Conservation (phyloP, 2,329 filamentous ascomycete species). For the Neopestalotiopsis sp. region DNA sequence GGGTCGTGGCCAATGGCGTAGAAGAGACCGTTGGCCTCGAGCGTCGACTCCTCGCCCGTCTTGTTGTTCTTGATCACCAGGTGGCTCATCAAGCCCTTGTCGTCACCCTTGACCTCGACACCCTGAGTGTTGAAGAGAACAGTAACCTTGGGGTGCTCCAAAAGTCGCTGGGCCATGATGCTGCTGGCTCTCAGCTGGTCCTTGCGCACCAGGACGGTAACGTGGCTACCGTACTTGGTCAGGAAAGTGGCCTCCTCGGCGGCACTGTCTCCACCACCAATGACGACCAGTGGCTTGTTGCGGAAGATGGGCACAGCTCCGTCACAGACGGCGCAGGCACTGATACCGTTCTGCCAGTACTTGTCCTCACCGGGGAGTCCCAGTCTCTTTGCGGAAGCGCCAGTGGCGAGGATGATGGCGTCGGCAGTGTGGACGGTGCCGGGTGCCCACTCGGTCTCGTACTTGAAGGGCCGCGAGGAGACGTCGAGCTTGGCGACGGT, state of each 20-base stretch:
- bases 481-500: slow-evolving; percentile 91
- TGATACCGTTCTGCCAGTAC: slow-evolving; percentile 98
- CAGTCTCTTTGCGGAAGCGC: slow-evolving; percentile 86
- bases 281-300: slow-evolving; percentile 93
- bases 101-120: slow-evolving; percentile 83
- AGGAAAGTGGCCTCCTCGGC: slow-evolving; percentile 97
- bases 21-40: slow-evolving; percentile 91
- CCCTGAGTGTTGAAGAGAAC: slow-evolving; percentile 85
- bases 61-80: slow-evolving; percentile 81
- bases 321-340: slow-evolving; percentile 96
- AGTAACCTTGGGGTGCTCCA: slow-evolving; percentile 86
- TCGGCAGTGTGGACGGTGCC: slow-evolving; percentile 87
- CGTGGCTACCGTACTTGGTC: slow-evolving; percentile 95
- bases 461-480: slow-evolving; percentile 83
- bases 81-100: slow-evolving; percentile 86
- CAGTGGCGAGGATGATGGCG: slow-evolving; percentile 91
- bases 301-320: slow-evolving; percentile 97
- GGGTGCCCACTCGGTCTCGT: slow-evolving; percentile 89
- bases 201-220: slow-evolving; percentile 89
- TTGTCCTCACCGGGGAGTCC: slow-evolving; percentile 86
- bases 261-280: slow-evolving; percentile 94
- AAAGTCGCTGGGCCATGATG: slow-evolving; percentile 87
- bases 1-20: slow-evolving; percentile 98
- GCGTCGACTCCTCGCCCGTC: slow-evolving; percentile 78
- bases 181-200: slow-evolving; percentile 86